Base-by-base conservation (phyloP, 768 basidiomycete species). In the Hebeloma cylindrosporum region DNA sequence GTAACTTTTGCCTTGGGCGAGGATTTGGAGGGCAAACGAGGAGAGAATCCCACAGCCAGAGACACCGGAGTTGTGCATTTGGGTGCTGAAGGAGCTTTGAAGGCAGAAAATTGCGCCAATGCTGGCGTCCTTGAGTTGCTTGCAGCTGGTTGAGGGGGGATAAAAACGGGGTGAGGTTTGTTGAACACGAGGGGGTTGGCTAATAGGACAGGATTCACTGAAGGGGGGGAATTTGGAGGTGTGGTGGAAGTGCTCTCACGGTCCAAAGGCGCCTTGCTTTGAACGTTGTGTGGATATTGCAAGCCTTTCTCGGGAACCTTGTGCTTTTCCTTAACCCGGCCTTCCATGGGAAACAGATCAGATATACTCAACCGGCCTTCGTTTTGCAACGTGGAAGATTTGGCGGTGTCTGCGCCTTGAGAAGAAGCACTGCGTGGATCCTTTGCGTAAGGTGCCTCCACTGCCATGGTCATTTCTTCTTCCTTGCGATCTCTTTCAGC, bases 401-500 rank as follows among this genome's bases (percentile, higher is more conserved):
- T 30, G 14, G 17, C 13, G 23, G 30, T 37, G 16, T 52, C 48
- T 16, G 47, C 23, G 28, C 50, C 33, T 52, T 51, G 41, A 42
- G 54, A 18, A 13, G 44, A 11, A 17, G 16, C 31, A 18, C 5
- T 17, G 8, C 25, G 35, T 34, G 37, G 25, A 28, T 28, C 21
- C 22, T 35, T 21, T 9, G 32, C 33, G 44, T 48, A 36, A 8
- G 45, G 38, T 16, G 27, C 33, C 9, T 44, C 53, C 23, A 59
- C 36, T 8, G 47, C 49, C 42, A 56, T 60, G 21, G 59, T 61
- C 47, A 60, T 58, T 36, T 71, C 65, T 22, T 70, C 70, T 33
- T 78, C 70, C 45, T 73, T 66, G 48, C 74, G 72, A 56, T 82
- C 76, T 45, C 85, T 68, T 59, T 88, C 77, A 1, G 80, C 84